Evolutionary conservation across 148 eudicot genomes (phyloP), one percentile per base, ranked within the genome.

Genomic region (Persicaria maculosa): DNA sequence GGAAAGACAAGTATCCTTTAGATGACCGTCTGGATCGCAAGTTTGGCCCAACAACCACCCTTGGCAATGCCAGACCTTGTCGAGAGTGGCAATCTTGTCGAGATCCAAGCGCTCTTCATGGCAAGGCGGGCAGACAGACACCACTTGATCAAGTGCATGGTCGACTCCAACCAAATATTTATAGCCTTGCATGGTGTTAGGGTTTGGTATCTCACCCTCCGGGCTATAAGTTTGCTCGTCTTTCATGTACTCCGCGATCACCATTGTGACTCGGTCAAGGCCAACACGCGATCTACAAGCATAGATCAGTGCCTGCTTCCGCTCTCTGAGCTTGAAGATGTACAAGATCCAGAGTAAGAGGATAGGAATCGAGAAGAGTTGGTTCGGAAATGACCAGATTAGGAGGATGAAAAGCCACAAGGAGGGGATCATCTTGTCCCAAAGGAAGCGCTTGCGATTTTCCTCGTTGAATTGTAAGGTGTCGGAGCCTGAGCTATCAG

Each of bases 241-340:
- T 54, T 15, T 5, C 59, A 54, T 54, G 59, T 54, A 54, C 20
- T 54, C 20, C 20, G 16, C 20, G 20, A 54, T n/a, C 59, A 54
- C 59, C 59, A 54, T 3, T 17, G 22, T 19, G 6, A 54, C 59
- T 19, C 7, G 19, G 7, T 54, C 59, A 6, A 54, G 59, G 20
- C 59, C 22, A 5, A 17, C 59, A 15, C 59, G 59, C 1, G 22
- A 54, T 19, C 20, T 54, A 54, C 59, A 54, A 54, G 59, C 59
- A 7, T 54, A 54, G 59, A 54, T 54, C 59, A 54, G n/a, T 7
- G 59, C 59, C 59, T 54, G 59, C 59, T 54, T 54, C 20, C 59
- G 59, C 20, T 54, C 59, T 17, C 59, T 54, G 20, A 54, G 59
- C 59, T 54, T 54, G 59, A 54, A 19, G 59, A 54, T 54, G 22